phyloP scores from a whole-genome alignment of 495 filamentous ascomycete species.

The Daldinia concentrica region DNA sequence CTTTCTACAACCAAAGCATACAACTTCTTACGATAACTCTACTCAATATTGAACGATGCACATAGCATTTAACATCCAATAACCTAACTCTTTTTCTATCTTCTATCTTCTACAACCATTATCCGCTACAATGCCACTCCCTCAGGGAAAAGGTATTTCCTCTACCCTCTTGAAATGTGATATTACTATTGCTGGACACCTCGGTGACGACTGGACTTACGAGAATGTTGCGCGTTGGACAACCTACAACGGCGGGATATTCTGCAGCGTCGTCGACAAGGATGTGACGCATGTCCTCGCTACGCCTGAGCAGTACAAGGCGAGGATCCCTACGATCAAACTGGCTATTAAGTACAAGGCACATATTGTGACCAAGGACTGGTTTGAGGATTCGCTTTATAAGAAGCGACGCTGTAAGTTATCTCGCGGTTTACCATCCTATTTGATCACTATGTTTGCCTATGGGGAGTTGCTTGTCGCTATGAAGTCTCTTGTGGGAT shows the following conservation, averaged over 20 bases:
- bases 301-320: constrained; percentile 45
- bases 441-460: background rate
- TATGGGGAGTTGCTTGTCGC: background rate
- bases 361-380: constrained; percentile 50
- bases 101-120: background rate
- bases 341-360: constrained; percentile 34
- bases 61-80: too few relatives aligned
- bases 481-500: background rate
- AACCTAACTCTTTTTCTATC: too few relatives aligned
- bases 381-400: constrained; percentile 52
- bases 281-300: constrained; percentile 53
- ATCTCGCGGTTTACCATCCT: background rate
- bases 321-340: constrained; percentile 30
- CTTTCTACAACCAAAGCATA: too few relatives aligned
- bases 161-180: constrained; percentile 37
- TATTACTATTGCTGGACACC: constrained; percentile 45
- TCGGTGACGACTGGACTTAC: constrained; percentile 45
- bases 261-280: constrained; percentile 31
- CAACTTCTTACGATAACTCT: too few relatives aligned
- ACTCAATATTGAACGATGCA: too few relatives aligned
- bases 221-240: constrained; percentile 49
- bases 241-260: constrained; percentile 39
- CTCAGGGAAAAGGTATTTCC: background rate
- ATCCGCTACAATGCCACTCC: background rate
- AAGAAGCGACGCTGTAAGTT: constrained; percentile 16